Evolutionary conservation across 805 yeast species (phyloP), one percentile per base, ranked within the genome.

Genomic region (Cyberlindnera suaveolens): DNA sequence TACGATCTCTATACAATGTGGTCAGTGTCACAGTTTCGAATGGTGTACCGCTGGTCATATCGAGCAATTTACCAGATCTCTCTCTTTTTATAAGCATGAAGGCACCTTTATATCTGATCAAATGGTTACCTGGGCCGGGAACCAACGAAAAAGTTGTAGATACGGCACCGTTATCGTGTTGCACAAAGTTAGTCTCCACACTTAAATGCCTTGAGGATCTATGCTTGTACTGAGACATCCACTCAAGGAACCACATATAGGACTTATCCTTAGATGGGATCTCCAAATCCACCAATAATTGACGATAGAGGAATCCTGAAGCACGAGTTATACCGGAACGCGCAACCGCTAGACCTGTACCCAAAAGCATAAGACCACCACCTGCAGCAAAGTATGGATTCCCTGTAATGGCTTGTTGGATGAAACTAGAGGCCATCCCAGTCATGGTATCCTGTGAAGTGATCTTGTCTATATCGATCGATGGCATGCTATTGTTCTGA

Each of bases 331-430:
- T 63, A 1, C 87, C 88, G 45, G 77, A 80, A 39, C 96, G 70
- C 0, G 87, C 80, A 7, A 88, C 53, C 0, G 96, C 95, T 30
- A 93, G 64, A 1, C 82, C 83, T 0, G 96, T 89, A n/a, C 99
- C 99, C 3, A 93, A 68, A 4, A 90, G 69, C 99, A 93, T 93
- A 34, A 93, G 69, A 0, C 99, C 99, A 54, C 97, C 96, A 57
- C 99, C 99, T 0, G 98, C 99, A 1, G 97, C 93, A 68, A 93
- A 91, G 62, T 88, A 89, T n/a, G 97, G 98, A 60, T 91, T 91
- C 31, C 77, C 74, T 18, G 72, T 72, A 45, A 85, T 68, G 3
- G 79, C 75, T 43, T 77, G 79, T 34, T 74, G 64, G 54, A 78
- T 64, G 5, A 80, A 64, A 45, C 47, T 50, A 1, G 58, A 49